These are phyloP conservation scores for Globisporangium abappressorium DNA, from an alignment of 352 stramenopile species.

Conservation along the genomic window DNA sequence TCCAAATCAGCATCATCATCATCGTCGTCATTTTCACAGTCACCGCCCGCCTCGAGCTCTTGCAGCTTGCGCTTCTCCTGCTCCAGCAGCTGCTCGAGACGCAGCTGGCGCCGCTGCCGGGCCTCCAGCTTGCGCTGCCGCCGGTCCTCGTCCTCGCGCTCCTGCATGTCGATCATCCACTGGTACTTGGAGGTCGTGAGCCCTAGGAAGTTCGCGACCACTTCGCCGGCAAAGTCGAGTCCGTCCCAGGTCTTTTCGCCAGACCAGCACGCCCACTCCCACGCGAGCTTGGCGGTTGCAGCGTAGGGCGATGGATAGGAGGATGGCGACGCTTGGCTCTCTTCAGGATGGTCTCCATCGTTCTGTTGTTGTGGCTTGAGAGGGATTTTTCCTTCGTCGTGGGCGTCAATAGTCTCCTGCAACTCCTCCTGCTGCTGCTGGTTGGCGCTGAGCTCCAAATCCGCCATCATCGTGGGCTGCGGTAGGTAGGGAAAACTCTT, in stretches of 20 bases:
- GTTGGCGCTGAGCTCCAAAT: conserved; percentile 1
- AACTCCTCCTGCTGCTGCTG: neutral
- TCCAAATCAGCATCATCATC: neutral
- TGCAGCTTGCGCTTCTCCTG: conserved; percentile 66
- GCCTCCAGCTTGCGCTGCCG: conserved; percentile 51
- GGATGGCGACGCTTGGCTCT: neutral
- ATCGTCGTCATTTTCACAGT: neutral
- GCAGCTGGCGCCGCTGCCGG: conserved; percentile 58
- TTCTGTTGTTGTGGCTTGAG: neutral
- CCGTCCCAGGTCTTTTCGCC: conserved; percentile 61
- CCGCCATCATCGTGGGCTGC: conserved; percentile 3
- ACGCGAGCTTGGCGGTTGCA: conserved; percentile 25
- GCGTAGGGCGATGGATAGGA: neutral
- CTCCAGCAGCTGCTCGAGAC: conserved; percentile 63
- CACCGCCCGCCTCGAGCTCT: conserved; percentile 44
- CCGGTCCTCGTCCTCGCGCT: conserved; percentile 68
- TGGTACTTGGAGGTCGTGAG: conserved; percentile 85
- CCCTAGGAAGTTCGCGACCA: conserved; percentile 76
- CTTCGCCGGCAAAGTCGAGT: conserved; percentile 79
- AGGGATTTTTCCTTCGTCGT: neutral
- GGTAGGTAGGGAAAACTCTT: too few species aligned
- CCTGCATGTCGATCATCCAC: conserved; percentile 75
- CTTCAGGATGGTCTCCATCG: neutral
- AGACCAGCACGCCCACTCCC: conserved; percentile 66
- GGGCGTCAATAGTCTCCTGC: neutral